Evolutionary conservation across 1,139 yeast species (phyloP).

Genomic region (Saccharomyces hybrid): DNA sequence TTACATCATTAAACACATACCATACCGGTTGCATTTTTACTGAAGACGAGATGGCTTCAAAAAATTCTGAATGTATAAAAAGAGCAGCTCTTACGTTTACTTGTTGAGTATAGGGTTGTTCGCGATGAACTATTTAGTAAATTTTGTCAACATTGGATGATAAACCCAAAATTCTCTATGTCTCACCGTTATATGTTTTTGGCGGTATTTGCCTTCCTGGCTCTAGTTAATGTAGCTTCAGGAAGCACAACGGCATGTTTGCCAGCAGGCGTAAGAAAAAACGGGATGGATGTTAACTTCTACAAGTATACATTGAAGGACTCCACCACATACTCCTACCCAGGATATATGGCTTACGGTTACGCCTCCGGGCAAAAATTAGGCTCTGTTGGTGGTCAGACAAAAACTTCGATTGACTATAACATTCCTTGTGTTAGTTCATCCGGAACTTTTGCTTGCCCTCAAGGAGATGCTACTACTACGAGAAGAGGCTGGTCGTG

Average conservation of each 20-base stretch:
- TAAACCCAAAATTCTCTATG: too few species aligned
- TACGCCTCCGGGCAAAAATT: not conserved
- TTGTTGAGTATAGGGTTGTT: too few species aligned
- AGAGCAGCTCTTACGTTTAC: too few species aligned
- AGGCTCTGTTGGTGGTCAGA: not conserved
- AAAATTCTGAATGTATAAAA: too few species aligned
- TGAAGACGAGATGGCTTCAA: too few species aligned
- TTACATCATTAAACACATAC: too few species aligned
- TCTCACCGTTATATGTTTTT: too few species aligned
- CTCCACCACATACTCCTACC: not conserved
- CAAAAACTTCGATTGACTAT: not conserved
- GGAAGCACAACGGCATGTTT: not conserved
- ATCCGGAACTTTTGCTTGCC: not conserved
- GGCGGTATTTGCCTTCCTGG: too few species aligned
- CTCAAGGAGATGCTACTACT: not conserved
- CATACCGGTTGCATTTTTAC: too few species aligned
- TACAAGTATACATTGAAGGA: not conserved
- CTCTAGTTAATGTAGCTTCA: not conserved
- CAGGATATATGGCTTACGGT: not conserved
- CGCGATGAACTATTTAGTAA: too few species aligned
- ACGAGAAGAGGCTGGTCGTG: too few species aligned
- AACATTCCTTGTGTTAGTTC: slow-evolving; percentile 31
- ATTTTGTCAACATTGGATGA: too few species aligned
- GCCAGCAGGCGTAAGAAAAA: not conserved
- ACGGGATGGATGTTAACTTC: not conserved